A percentile compares a stretch with the other conserved stretches of the same genome.
phyloP scores from a whole-genome alignment of 2,329 filamentous ascomycete species.

The Aspergillus piperis region DNA sequence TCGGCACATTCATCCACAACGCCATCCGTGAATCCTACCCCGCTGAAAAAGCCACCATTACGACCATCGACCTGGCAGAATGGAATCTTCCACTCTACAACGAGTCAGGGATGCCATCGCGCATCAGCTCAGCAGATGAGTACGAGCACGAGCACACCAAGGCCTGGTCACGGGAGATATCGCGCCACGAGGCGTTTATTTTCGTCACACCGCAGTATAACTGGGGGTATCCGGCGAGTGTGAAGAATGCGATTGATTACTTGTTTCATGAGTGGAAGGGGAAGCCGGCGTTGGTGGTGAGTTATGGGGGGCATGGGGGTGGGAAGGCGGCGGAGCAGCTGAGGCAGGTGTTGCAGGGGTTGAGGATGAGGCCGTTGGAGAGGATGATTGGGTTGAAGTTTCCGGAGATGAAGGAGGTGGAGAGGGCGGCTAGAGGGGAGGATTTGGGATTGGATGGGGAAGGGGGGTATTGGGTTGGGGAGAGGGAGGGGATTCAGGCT shows the following conservation, averaged over 20 bases:
- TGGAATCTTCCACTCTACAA: conserved; percentile 41
- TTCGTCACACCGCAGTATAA: conserved; percentile 56
- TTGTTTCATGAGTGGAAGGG: conserved; percentile 60
- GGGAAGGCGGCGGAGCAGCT: conserved; percentile 41
- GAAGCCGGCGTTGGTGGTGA: conserved; percentile 57
- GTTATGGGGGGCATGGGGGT: conserved; percentile 54
- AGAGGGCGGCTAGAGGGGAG: conserved; percentile 25
- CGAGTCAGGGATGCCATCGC: conserved; percentile 41
- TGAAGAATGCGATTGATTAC: conserved; percentile 66
- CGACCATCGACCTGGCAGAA: conserved; percentile 12
- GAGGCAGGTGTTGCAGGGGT: conserved; percentile 34
- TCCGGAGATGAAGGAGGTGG: conserved; percentile 25
- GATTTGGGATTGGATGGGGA: conserved; percentile 21
- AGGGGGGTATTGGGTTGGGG: conserved; percentile 4
- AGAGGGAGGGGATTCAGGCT: conserved; percentile 7
- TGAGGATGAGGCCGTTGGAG: conserved; percentile 39
- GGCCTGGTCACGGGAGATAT: conserved; percentile 41
- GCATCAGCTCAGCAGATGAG: conserved; percentile 30
- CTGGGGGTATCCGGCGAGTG: conserved; percentile 53
- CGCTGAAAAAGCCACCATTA: background rate
- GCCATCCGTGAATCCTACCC: conserved; percentile 13
- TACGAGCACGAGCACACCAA: conserved; percentile 41
- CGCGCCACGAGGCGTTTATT: conserved; percentile 40
- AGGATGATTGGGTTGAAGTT: conserved; percentile 34
- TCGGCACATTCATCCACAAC: conserved; percentile 29